Base-by-base conservation (phyloP, 306 rosid genomes). In the Acacia crassicarpa region DNA sequence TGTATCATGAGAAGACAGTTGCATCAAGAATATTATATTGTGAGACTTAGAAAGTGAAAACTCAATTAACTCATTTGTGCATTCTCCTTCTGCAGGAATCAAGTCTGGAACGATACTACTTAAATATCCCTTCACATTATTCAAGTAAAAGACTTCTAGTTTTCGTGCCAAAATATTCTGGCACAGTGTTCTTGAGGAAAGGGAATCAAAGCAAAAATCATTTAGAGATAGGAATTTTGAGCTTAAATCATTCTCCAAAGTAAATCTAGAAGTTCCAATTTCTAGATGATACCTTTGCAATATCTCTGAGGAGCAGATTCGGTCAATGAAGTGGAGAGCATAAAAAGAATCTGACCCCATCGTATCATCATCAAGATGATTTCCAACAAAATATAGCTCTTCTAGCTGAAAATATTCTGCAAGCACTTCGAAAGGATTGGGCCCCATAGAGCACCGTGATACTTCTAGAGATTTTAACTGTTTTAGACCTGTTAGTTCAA, bases 221-320 rank as follows among this genome's bases (percentile, higher is more conserved):
- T 13, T 14, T 30, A 78, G 0, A 48, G 22, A 48, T 14, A 78
- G 12, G 16, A 19, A 1, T 49, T 22, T 67, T 33, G 75, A 20
- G 2, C 2, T 30, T 2, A 12, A 8, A 30, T 61, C 30, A 17
- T 35, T 56, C 16, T 8, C 30, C 12, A 45, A 44, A 17, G 15
- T 25, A 9, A 43, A 17, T 1, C 7, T 17, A 8, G 9, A 27
- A 23, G 43, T 17, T 19, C 72, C 72, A 12, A 53, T 53, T 16
- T 43, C 61, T 4, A 77, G 14, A 43, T 45, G 45, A 45, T 77
- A 77, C 61, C 80, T 77, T 30, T 9, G 72, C 46, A 67, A 9
- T 33, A 19, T 14, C 3, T 33, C 16, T 3, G 72, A 35, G 40
- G 0, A 35, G 27, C 7, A 6, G 35, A 35, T 19, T 19, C 17